phyloP scores from a whole-genome alignment of 192 early-diverging fungal genomes.

The Coemansia sp. region DNA sequence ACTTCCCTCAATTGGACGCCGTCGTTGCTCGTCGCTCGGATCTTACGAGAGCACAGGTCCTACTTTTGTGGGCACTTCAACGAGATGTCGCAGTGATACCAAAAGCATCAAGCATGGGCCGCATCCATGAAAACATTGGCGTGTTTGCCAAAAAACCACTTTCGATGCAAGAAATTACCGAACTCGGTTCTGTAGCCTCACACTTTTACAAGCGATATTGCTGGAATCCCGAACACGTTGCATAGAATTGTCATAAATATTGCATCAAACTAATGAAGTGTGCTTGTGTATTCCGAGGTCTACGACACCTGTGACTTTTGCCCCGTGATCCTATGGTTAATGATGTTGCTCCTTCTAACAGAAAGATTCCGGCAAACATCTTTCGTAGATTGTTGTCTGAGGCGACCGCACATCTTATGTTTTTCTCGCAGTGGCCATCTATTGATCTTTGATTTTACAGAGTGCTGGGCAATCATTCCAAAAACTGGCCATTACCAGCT shows the following conservation, averaged over 20 bases:
- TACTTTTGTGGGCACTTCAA: slow-evolving; percentile 71
- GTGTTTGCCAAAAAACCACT: not conserved
- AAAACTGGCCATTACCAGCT: no score
- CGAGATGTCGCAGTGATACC: slow-evolving; percentile 68
- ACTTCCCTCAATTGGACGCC: slow-evolving; percentile 1
- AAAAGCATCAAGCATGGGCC: slow-evolving; percentile 54
- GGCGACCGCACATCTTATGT: no score
- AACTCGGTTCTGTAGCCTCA: not conserved
- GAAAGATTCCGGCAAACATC: no score
- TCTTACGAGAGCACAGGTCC: slow-evolving; percentile 54
- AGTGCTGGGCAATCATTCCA: no score
- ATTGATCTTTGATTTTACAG: no score
- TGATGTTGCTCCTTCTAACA: no score
- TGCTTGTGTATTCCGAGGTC: not conserved
- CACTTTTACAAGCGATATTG: slow-evolving; percentile 2
- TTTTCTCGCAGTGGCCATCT: no score
- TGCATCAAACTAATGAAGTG: not conserved
- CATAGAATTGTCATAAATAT: not conserved
- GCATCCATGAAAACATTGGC: slow-evolving; percentile 34
- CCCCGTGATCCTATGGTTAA: not conserved
- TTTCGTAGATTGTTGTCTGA: no score
- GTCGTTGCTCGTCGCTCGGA: slow-evolving; percentile 27
- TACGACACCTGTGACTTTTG: not conserved
- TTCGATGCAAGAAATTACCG: slow-evolving; percentile 3
- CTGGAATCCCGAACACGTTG: slow-evolving; percentile 15